A percentile compares a stretch with the other conserved stretches of the same genome.
Conservation (phyloP, 139 green algal genomes). For the Mesotaenium endlicherianum region DNA sequence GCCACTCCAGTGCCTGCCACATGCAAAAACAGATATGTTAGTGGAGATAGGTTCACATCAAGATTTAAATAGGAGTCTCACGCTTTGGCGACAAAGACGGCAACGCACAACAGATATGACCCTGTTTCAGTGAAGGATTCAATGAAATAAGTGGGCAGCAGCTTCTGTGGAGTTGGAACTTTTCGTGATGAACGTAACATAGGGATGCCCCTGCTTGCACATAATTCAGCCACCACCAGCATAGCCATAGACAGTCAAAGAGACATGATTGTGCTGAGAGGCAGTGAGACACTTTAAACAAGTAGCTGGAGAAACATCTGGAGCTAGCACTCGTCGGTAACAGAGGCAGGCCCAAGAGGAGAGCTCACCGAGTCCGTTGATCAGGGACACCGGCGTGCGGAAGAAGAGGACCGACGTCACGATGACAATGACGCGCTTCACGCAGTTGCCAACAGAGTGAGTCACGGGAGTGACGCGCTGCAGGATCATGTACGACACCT, state of each 20-base stretch:
- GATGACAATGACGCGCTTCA: slow-evolving; percentile 97
- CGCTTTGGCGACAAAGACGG: too few species aligned
- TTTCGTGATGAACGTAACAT: background rate
- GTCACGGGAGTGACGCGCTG: slow-evolving; percentile 88
- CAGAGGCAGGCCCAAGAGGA: background rate
- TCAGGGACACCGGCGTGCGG: slow-evolving; percentile 75
- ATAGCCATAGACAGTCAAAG: background rate
- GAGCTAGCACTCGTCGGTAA: too few species aligned
- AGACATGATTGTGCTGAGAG: background rate
- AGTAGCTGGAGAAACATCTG: background rate
- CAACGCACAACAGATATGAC: too few species aligned
- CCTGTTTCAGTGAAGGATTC: too few species aligned
- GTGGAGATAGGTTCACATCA: too few species aligned
- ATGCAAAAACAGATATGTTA: too few species aligned
- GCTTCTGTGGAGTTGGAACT: background rate
- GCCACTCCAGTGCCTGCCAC: slow-evolving; percentile 76
- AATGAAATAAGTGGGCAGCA: background rate
- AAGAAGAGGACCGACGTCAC: slow-evolving; percentile 88
- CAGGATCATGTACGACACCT: slow-evolving; percentile 84
- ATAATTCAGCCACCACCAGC: too few species aligned
- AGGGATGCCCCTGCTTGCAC: too few species aligned
- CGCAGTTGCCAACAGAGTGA: slow-evolving; percentile 98
- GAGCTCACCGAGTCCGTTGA: slow-evolving; percentile 61
- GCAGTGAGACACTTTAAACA: background rate
- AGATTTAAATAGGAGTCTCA: too few species aligned